Evolutionary conservation across 2,329 filamentous ascomycete genomes (phyloP).

Genomic region (Sporothrix variecibatus): DNA sequence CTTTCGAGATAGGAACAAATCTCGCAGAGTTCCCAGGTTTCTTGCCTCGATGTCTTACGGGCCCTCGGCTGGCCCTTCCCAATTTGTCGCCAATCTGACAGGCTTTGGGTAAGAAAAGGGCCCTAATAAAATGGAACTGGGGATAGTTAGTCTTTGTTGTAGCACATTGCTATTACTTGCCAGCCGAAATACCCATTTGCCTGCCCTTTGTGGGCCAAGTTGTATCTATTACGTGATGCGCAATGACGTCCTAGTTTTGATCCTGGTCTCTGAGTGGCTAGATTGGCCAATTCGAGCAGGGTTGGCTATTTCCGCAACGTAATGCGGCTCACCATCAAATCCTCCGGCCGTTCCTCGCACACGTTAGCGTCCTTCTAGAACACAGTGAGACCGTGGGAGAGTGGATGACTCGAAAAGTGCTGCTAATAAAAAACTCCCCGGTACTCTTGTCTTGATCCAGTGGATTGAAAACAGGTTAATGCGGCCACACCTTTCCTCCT

Average conservation of each 20-base stretch:
- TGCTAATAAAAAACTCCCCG: not conserved
- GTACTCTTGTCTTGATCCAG: not conserved
- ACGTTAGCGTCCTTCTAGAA: not conserved
- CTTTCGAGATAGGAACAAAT: not conserved
- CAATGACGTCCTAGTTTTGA: constrained; percentile 8
- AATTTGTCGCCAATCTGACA: not conserved
- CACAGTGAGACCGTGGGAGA: not conserved
- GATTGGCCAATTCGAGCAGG: not conserved
- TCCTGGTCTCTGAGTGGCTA: not conserved
- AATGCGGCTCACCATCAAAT: not conserved
- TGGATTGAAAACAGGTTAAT: not conserved
- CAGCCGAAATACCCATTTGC: not conserved
- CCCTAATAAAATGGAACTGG: not conserved
- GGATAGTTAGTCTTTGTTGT: not conserved
- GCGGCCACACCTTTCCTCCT: too few relatives aligned
- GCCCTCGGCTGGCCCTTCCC: constrained; percentile 7
- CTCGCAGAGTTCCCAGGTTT: too few relatives aligned
- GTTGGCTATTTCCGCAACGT: not conserved
- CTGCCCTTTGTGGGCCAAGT: not conserved
- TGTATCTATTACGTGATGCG: not conserved
- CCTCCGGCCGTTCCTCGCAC: not conserved
- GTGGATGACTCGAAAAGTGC: not conserved
- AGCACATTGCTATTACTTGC: not conserved
- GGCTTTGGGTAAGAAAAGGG: not conserved
- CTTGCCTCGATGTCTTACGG: not conserved